Percentiles rank a stretch among this genome's conserved stretches.
These are phyloP conservation scores for Taphrina confusa DNA, from an alignment of 1,139 yeast species.

Conservation along the genomic window DNA sequence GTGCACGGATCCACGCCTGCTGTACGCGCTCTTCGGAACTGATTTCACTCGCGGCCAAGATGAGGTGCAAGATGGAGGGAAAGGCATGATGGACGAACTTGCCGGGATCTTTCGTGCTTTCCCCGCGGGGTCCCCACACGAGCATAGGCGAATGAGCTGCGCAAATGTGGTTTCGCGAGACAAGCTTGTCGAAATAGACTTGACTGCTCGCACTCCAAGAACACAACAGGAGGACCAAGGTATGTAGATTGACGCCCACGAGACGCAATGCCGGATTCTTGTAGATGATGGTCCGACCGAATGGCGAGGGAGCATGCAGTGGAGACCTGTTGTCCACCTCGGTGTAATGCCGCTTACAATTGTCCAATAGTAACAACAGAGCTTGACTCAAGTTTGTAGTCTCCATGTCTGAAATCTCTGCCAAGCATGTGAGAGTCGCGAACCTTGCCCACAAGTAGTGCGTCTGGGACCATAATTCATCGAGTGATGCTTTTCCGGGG, in stretches of 20 bases:
- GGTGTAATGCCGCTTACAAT: background rate
- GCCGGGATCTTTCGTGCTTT: background rate
- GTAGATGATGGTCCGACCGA: background rate
- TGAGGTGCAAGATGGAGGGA: slow-evolving; percentile 10
- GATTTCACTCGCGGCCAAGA: slow-evolving; percentile 2
- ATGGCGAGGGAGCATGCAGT: background rate
- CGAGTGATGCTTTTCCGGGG: background rate
- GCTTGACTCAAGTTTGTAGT: background rate
- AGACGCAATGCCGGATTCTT: background rate
- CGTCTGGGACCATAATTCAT: slow-evolving; percentile 1
- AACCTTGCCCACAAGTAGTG: slow-evolving; percentile 10
- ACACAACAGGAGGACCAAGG: slow-evolving; percentile 1
- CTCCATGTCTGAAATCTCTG: background rate
- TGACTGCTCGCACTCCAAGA: background rate
- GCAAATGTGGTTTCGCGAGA: background rate
- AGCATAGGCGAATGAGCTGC: slow-evolving; percentile 1
- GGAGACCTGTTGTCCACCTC: background rate
- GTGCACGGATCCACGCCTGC: background rate
- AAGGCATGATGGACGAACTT: slow-evolving; percentile 11
- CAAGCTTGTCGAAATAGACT: background rate
- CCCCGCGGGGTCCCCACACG: background rate
- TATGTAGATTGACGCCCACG: background rate
- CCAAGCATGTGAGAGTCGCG: background rate
- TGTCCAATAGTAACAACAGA: background rate
- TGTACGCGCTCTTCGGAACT: background rate